phyloP scores from a whole-genome alignment of 2,329 filamentous ascomycete species.

The Diaporthe vexans region DNA sequence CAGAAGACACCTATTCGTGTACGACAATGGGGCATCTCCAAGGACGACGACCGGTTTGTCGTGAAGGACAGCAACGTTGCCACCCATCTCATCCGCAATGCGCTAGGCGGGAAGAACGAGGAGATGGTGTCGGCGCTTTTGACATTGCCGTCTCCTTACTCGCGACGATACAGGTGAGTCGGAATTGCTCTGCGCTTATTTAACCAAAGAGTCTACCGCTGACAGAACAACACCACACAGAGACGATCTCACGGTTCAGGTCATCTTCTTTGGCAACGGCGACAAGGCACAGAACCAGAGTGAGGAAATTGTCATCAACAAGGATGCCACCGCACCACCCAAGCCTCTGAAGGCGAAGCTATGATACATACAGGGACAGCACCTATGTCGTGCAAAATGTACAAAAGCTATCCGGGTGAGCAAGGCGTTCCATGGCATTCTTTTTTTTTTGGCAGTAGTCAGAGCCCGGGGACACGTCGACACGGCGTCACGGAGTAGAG shows the following conservation, averaged over 20 bases:
- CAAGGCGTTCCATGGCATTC: constrained; percentile 32
- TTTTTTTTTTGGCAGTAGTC: neutral
- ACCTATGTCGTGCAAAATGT: neutral
- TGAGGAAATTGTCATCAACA: constrained; percentile 85
- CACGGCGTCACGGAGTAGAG: neutral
- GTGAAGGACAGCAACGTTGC: constrained; percentile 97
- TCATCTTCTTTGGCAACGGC: constrained; percentile 96
- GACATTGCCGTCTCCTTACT: constrained; percentile 92
- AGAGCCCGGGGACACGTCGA: neutral
- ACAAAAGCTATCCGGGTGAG: constrained; percentile 26
- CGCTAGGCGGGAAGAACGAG: constrained; percentile 90
- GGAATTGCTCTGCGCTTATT: neutral
- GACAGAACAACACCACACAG: constrained; percentile 58
- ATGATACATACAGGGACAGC: constrained; percentile 31
- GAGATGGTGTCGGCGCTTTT: constrained; percentile 95
- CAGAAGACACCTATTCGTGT: constrained; percentile 91
- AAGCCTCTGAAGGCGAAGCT: constrained; percentile 46
- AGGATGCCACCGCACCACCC: constrained; percentile 82
- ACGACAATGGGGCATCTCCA: constrained; percentile 89
- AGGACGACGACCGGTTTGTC: constrained; percentile 84
- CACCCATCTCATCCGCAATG: constrained; percentile 95
- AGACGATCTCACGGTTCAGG: constrained; percentile 96
- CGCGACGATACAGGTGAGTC: constrained; percentile 86
- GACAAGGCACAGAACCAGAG: constrained; percentile 64
- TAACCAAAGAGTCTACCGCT: constrained; percentile 12